These are phyloP conservation scores for Zostera marina DNA, from an alignment of 116 monocot species.

Conservation along the genomic window DNA sequence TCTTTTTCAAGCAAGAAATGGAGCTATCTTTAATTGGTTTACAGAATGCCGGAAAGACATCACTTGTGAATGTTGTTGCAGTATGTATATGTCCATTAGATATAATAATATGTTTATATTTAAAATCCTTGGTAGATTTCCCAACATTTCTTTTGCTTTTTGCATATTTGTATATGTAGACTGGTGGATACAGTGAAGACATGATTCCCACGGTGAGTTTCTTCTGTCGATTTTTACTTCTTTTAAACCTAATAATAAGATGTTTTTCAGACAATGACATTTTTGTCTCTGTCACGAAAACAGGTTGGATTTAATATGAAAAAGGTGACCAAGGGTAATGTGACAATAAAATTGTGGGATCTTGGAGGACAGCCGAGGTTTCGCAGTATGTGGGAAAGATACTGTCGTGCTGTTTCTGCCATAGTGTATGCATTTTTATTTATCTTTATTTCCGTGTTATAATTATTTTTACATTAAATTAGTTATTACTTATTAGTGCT, in stretches of 20 bases:
- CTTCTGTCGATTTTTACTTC: not conserved
- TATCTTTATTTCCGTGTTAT: conserved; percentile 1
- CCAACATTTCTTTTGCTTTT: not conserved
- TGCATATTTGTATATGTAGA: conserved; percentile 37
- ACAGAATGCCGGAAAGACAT: conserved; percentile 97
- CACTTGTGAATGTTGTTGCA: conserved; percentile 91
- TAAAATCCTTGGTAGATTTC: not conserved
- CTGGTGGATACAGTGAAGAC: conserved; percentile 97
- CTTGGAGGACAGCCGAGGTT: conserved; percentile 97
- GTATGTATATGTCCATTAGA: conserved; percentile 24
- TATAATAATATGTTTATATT: conserved; percentile 1
- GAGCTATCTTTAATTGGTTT: conserved; percentile 91
- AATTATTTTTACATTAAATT: too few relatives aligned
- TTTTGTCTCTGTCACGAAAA: not conserved
- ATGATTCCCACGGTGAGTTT: conserved; percentile 95
- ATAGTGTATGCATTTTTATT: conserved; percentile 70
- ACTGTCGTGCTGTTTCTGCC: conserved; percentile 93
- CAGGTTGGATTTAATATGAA: conserved; percentile 99
- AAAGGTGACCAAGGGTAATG: conserved; percentile 96
- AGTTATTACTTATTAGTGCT: too few relatives aligned
- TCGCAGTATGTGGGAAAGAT: conserved; percentile 97
- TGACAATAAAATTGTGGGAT: conserved; percentile 98
- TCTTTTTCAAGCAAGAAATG: conserved; percentile 99
- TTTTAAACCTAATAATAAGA: not conserved
- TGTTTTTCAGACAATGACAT: not conserved